Conservation (phyloP, 345 rosid genomes). For the Arabis hirsuta region DNA sequence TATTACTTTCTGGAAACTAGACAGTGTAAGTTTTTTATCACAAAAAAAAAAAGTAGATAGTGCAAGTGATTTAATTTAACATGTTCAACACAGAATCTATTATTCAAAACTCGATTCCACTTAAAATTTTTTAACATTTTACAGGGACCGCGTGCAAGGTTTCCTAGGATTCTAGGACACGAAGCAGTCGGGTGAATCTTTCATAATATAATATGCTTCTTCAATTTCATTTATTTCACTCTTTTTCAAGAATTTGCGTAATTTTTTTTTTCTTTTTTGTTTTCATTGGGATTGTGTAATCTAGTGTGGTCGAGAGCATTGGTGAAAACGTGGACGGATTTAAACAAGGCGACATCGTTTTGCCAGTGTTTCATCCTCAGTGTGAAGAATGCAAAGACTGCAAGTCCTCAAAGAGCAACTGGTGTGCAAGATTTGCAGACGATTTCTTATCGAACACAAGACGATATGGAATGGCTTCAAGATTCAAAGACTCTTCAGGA, state of each 20-base stretch:
- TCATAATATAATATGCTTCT: no score
- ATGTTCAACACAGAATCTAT: not conserved
- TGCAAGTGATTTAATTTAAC: slow-evolving; percentile 38
- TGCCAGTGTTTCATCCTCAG: slow-evolving; percentile 59
- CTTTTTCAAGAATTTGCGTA: not conserved
- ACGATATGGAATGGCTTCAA: slow-evolving; percentile 53
- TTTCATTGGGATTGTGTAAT: not conserved
- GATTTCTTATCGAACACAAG: slow-evolving; percentile 34
- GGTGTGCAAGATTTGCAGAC: slow-evolving; percentile 43
- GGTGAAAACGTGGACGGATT: slow-evolving; percentile 63
- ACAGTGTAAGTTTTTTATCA: slow-evolving; percentile 40
- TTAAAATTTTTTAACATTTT: not conserved
- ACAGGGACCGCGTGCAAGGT: slow-evolving; percentile 52
- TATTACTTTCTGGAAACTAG: slow-evolving; percentile 48
- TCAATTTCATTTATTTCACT: no score
- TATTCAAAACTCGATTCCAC: not conserved
- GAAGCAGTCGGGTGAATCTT: slow-evolving; percentile 68
- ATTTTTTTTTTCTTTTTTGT: not conserved
- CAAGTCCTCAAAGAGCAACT: slow-evolving; percentile 59
- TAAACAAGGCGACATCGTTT: slow-evolving; percentile 56
- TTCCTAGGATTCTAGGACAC: slow-evolving; percentile 73
- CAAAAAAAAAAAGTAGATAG: slow-evolving; percentile 21
- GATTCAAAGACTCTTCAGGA: slow-evolving; percentile 63
- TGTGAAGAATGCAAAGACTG: slow-evolving; percentile 65
- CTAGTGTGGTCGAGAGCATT: slow-evolving; percentile 74